Base-by-base conservation (phyloP, 257 asterid genomes). In the Haberlea rhodopensis region DNA sequence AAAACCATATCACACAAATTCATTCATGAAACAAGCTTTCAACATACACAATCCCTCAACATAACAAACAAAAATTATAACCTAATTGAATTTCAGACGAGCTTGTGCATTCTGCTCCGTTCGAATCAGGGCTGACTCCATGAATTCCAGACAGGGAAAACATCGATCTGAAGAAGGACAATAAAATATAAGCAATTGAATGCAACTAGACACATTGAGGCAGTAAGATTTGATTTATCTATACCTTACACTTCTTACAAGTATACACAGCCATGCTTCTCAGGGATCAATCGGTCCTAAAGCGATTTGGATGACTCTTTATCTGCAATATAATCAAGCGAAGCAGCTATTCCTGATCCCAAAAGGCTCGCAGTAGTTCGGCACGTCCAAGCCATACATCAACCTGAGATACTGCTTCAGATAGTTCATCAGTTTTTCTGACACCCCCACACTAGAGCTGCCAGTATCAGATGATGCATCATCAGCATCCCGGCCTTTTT, bases 231-330 rank as follows among this genome's bases (percentile, higher is more conserved):
- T 21, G 27, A 34, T 34, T 62, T 65, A 64, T 24, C 18, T 48
- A 25, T 84, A 89, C 99, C 94, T 92, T 92, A 72, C 99, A 89
- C 96, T 92, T 92, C 85, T 80, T 92, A 92, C 91, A 81, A 56
- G 99, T 87, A 72, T 92, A 92, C 19, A 92, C 96, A 74, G 99
- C 97, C 99, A 92, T 92, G 78, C 99, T 89, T 97, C 68, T 92
- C 97, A 57, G 74, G 84, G 77, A 89, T 82, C 78, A 92, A 74
- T 67, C 99, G 86, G 73, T 92, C 91, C 70, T 97, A 82, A 73
- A 92, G 99, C 76, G 11, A 88, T 76, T 78, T 85, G 53, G 99
- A 85, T 34, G 99, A 87, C 79, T 85, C 88, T 70, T 81, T 87
- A 75, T 92, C 94, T 51, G 97, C 99, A 70, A 89, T 84, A 81